phyloP scores from a whole-genome alignment of 495 filamentous ascomycete genomes.

The Neurospora sp. region DNA sequence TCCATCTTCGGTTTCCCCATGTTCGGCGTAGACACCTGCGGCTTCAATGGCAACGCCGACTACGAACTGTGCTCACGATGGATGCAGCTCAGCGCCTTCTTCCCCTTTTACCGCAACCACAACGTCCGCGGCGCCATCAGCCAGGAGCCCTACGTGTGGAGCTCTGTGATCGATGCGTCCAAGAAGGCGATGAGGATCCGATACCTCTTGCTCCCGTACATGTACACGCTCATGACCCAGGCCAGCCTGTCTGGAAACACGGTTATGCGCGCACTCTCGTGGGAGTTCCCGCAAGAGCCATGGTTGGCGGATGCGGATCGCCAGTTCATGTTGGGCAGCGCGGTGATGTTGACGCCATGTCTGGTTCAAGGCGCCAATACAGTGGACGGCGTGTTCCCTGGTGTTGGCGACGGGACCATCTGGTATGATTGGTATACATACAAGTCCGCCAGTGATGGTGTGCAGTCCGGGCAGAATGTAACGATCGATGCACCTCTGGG shows the following conservation, averaged over 20 bases:
- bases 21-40: constrained; percentile 79
- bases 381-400: constrained; percentile 73
- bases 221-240: constrained; percentile 69
- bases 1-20: constrained; percentile 78
- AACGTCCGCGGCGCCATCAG: constrained; percentile 51
- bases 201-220: constrained; percentile 65
- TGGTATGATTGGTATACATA: constrained; percentile 82
- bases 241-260: constrained; percentile 61
- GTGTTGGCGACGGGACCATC: constrained; percentile 40
- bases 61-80: constrained; percentile 74
- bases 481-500: constrained; percentile 67
- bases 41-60: constrained; percentile 62
- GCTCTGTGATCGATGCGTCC: constrained; percentile 54
- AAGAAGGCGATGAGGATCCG: constrained; percentile 64
- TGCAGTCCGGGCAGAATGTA: constrained; percentile 51
- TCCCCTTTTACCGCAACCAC: constrained; percentile 85
- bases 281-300: constrained; percentile 77
- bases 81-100: constrained; percentile 82
- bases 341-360: constrained; percentile 64
- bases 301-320: constrained; percentile 55
- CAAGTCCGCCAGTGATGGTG: constrained; percentile 39
- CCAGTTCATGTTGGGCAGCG: constrained; percentile 69
- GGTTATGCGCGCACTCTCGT: constrained; percentile 71
- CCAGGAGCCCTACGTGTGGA: constrained; percentile 75
- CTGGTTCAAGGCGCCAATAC: constrained; percentile 53